Evolutionary conservation across 192 early-diverging fungal species (phyloP).

Genomic region (Kickxella alabastrina): DNA sequence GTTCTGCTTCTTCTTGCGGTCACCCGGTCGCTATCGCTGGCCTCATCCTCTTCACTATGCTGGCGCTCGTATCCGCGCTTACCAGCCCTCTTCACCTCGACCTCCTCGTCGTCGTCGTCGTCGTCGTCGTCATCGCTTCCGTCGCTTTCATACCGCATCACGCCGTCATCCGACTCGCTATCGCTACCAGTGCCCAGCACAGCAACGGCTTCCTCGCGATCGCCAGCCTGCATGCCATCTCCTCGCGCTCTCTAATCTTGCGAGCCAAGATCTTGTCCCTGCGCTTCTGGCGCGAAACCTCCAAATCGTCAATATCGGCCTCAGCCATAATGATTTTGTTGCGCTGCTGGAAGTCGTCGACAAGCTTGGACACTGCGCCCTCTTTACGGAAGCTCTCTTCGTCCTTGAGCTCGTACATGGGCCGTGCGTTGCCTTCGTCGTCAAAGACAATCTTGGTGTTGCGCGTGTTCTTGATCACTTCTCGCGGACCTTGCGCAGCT

Average conservation of each 20-base stretch:
- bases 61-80: no score
- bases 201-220: conserved; percentile 18
- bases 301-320: conserved; percentile 79
- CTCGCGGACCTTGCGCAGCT: conserved; percentile 57
- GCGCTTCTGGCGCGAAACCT: conserved; percentile 58
- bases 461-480: conserved; percentile 71
- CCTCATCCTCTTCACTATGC: not conserved
- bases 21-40: conserved; percentile 8
- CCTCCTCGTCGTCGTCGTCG: not conserved
- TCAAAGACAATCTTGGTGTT: conserved; percentile 83
- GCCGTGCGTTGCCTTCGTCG: conserved; percentile 82
- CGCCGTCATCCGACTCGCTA: conserved; percentile 11
- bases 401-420: conserved; percentile 74
- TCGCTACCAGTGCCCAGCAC: conserved; percentile 20
- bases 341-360: conserved; percentile 68
- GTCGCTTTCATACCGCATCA: conserved; percentile 21
- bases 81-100: no score
- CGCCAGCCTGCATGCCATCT: conserved; percentile 11
- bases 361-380: conserved; percentile 62
- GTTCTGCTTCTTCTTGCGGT: conserved; percentile 14
- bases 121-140: conserved; percentile 4
- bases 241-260: conserved; percentile 62
- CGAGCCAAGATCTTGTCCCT: conserved; percentile 66
- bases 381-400: conserved; percentile 76
- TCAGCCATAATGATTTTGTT: conserved; percentile 64